Evolutionary conservation across 73 alveolate species (phyloP).

Genomic region (Paramecium primaurelia): DNA sequence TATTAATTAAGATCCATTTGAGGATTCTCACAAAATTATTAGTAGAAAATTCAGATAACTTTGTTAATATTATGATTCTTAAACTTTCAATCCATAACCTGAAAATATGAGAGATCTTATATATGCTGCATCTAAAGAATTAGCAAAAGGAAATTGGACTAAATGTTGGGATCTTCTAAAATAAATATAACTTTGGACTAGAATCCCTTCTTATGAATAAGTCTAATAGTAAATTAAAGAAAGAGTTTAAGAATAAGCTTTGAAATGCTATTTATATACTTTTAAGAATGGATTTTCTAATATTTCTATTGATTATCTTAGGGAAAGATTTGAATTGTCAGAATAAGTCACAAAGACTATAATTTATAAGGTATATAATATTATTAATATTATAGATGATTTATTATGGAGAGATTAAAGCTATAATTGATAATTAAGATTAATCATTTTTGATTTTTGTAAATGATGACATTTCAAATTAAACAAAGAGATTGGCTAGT

Average conservation of each 20-base stretch:
- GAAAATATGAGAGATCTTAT: constrained; percentile 18
- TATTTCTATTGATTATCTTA: neutral
- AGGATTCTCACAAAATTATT: neutral
- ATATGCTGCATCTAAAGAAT: constrained; percentile 16
- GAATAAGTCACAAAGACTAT: neutral
- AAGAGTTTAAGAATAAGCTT: constrained; percentile 29
- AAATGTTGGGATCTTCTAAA: neutral
- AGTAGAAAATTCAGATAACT: constrained; percentile 13
- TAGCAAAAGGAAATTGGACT: constrained; percentile 15
- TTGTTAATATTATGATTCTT: constrained; percentile 10
- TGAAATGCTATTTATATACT: constrained; percentile 4
- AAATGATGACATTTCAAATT: neutral
- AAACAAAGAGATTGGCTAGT: neutral
- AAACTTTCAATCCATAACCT: neutral
- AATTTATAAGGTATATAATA: neutral
- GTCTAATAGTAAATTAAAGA: neutral
- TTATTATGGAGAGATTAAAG: constrained; percentile 10
- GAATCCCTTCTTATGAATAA: neutral
- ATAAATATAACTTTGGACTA: neutral
- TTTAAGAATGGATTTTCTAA: constrained; percentile 15
- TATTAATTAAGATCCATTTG: neutral
- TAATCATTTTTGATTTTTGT: neutral
- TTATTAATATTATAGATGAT: neutral
- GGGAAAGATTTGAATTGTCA: neutral
- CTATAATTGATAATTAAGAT: neutral